A percentile compares a stretch with the other conserved stretches of the same genome.
These are phyloP conservation scores for Filobasidium uniguttulatum DNA, from an alignment of 1,284 basidiomycete species.

Conservation along the genomic window DNA sequence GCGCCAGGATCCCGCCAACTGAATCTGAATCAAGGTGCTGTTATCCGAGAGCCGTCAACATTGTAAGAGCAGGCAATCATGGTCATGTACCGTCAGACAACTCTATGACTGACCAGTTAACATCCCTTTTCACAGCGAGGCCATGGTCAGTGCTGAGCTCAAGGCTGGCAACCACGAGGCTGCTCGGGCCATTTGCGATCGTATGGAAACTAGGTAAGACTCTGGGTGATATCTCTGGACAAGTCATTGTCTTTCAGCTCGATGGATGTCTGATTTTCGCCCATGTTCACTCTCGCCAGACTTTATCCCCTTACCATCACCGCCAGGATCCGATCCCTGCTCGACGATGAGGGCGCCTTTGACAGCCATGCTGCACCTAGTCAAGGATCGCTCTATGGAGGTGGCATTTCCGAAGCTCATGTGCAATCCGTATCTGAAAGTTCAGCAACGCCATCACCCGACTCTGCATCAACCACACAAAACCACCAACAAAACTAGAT, in stretches of 20 bases:
- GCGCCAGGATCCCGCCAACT: conserved; percentile 40
- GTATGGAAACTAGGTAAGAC: conserved; percentile 49
- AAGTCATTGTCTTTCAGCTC: neutral
- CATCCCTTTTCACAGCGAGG: conserved; percentile 48
- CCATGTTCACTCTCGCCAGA: neutral
- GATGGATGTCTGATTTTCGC: neutral
- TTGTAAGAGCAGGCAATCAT: conserved; percentile 18
- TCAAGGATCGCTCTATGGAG: too few species aligned
- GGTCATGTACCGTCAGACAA: neutral
- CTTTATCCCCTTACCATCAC: conserved; percentile 18
- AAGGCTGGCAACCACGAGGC: conserved; percentile 56
- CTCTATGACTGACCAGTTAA: conserved; percentile 6
- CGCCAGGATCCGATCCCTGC: conserved; percentile 13
- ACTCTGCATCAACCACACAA: too few species aligned
- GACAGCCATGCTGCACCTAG: too few species aligned
- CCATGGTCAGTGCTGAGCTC: conserved; percentile 87
- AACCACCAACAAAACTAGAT: too few species aligned
- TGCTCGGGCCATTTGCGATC: conserved; percentile 57
- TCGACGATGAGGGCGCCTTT: too few species aligned
- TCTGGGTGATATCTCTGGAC: neutral
- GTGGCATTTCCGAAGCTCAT: too few species aligned
- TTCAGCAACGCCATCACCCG: too few species aligned
- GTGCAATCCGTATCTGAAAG: too few species aligned
- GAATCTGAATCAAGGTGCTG: conserved; percentile 33
- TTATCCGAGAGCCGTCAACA: conserved; percentile 73